Conservation (phyloP, 2,329 filamentous ascomycete species). For the Exophiala bonariae region DNA sequence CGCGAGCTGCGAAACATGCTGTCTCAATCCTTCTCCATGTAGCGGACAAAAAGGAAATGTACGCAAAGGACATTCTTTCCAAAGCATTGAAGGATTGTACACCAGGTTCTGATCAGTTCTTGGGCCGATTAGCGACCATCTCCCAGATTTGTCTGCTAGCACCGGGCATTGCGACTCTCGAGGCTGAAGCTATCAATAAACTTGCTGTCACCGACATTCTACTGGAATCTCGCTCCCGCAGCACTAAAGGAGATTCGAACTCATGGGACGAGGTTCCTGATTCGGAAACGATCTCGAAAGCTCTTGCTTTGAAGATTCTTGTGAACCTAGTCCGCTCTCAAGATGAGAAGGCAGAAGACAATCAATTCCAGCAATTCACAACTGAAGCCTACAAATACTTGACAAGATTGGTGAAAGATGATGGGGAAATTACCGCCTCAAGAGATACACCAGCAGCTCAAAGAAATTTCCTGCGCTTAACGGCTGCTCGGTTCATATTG, state of each 20-base stretch:
- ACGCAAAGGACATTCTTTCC: constrained; percentile 78
- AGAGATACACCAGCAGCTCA: constrained; percentile 75
- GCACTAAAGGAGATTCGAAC: constrained; percentile 55
- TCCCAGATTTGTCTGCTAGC: constrained; percentile 74
- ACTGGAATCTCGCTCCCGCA: constrained; percentile 59
- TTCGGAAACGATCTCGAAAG: constrained; percentile 80
- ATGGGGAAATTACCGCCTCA: constrained; percentile 77
- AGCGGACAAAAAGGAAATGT: constrained; percentile 76
- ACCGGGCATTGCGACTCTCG: constrained; percentile 69
- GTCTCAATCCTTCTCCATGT: constrained; percentile 84
- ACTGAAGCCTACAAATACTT: constrained; percentile 75
- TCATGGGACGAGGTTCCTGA: constrained; percentile 71
- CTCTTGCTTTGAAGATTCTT: constrained; percentile 78
- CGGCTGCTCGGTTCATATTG: constrained; percentile 75
- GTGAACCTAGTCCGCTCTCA: constrained; percentile 78
- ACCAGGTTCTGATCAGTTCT: constrained; percentile 71
- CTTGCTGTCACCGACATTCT: constrained; percentile 74
- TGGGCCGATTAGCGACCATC: constrained; percentile 56
- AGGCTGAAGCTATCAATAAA: constrained; percentile 74
- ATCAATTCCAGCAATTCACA: constrained; percentile 51
- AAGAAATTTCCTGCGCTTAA: constrained; percentile 75
- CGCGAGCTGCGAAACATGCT: constrained; percentile 87
- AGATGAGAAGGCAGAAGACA: constrained; percentile 50
- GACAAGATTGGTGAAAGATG: constrained; percentile 69
- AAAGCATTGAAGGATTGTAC: constrained; percentile 73